Evolutionary conservation across 192 early-diverging fungal species (phyloP), one percentile per base, ranked within the genome.

Genomic region (Dissophora ornata): DNA sequence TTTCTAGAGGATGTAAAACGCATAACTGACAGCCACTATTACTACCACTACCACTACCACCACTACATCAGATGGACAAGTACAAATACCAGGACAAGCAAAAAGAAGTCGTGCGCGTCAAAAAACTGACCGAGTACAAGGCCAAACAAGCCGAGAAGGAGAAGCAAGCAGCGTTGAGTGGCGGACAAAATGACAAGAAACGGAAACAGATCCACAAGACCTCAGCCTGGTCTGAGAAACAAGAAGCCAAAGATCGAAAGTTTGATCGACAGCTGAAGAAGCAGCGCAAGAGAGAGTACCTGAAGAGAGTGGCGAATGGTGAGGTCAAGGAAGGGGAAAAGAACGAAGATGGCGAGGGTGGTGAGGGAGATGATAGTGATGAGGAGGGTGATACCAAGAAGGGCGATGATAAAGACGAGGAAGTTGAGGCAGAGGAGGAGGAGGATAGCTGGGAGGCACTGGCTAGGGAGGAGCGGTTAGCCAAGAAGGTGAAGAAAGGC

Each of bases 11-110:
- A n/a, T n/a, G n/a, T n/a, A n/a, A n/a, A n/a, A n/a, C n/a, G n/a
- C n/a, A n/a, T n/a, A n/a, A n/a, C n/a, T n/a, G n/a, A n/a, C n/a
- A n/a, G n/a, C n/a, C n/a, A n/a, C n/a, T n/a, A n/a, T n/a, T n/a
- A n/a, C n/a, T n/a, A n/a, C n/a, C n/a, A n/a, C n/a, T n/a, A n/a
- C 36, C 13, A 38, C 36, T 38, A 6, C 13, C 36, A 9, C 26
- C 24, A 0, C 13, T 13, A 32, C 26, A 3, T 8, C 45, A 93
- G 84, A 84, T 83, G 79, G 84, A 88, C 67, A 68, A 66, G 41
- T 92, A 91, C 59, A 81, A 84, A 51, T 94, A 89, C 73, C 79
- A 82, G 22, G 91, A 95, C 67, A 91, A 92, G 42, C 79, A 70
- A 41, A 83, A 89, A 25, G 93, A 95, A 50, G 83, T 83, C 36